phyloP scores from a whole-genome alignment of 2,329 filamentous ascomycete genomes.

The Penicillium sp. region DNA sequence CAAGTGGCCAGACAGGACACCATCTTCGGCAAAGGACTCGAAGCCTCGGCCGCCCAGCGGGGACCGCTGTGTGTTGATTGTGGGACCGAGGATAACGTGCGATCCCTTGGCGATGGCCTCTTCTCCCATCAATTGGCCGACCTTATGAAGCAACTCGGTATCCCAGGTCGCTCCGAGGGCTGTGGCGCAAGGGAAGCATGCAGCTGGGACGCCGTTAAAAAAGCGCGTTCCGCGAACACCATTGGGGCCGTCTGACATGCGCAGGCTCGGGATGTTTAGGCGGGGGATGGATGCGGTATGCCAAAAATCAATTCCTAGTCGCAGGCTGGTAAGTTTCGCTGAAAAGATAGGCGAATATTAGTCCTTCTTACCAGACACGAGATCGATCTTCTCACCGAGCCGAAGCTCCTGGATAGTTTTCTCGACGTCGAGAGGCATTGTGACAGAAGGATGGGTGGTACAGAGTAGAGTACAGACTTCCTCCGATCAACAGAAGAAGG shows the following conservation, averaged over 20 bases:
- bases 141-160: conserved; percentile 68
- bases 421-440: conserved; percentile 45
- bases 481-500: conserved; percentile 14
- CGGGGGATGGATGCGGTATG: conserved; percentile 67
- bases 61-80: conserved; percentile 80
- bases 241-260: conserved; percentile 72
- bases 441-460: conserved; percentile 10
- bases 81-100: conserved; percentile 75
- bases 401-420: conserved; percentile 60
- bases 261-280: conserved; percentile 67
- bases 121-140: conserved; percentile 72
- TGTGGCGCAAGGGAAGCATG: conserved; percentile 78
- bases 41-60: conserved; percentile 86
- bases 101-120: conserved; percentile 76
- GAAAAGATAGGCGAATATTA: neutral
- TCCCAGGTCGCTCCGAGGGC: conserved; percentile 83
- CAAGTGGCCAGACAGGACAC: conserved; percentile 74
- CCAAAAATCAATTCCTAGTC: conserved; percentile 64
- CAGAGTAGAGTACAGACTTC: neutral
- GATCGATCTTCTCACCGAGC: conserved; percentile 62
- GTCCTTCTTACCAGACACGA: conserved; percentile 40
- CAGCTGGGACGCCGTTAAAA: conserved; percentile 71
- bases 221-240: conserved; percentile 71
- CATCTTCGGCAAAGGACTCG: conserved; percentile 85
- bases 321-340: neutral